phyloP scores from a whole-genome alignment of 1,284 basidiomycete genomes.

The Leccinum variabile region DNA sequence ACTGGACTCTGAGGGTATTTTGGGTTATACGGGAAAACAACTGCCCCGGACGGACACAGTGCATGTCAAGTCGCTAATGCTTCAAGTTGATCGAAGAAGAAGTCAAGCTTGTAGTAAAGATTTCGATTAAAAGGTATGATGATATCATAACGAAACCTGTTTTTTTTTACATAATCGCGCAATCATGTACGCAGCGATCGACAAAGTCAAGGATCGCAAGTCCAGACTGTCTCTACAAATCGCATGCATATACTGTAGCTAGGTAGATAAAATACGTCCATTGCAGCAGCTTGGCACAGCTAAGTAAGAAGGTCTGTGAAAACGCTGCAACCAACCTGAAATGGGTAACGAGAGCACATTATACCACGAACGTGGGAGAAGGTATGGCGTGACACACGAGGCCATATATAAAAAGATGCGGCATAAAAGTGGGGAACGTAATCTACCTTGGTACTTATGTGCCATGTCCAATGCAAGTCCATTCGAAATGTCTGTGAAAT shows the following conservation, averaged over 20 bases:
- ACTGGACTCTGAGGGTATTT: background rate
- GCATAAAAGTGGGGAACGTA: slow-evolving; percentile 26
- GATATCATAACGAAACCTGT: background rate
- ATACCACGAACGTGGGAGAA: slow-evolving; percentile 20
- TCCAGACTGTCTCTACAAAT: slow-evolving; percentile 6
- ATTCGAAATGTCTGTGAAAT: slow-evolving; percentile 26
- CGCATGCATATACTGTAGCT: slow-evolving; percentile 4
- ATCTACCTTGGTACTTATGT: slow-evolving; percentile 34
- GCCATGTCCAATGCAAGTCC: slow-evolving; percentile 33
- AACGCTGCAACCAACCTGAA: slow-evolving; percentile 1
- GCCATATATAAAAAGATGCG: slow-evolving; percentile 23
- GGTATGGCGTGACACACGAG: slow-evolving; percentile 16
- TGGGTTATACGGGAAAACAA: background rate
- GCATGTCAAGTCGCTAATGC: background rate
- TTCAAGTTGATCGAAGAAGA: background rate
- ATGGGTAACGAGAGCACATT: slow-evolving; percentile 23
- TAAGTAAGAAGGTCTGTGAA: slow-evolving; percentile 15
- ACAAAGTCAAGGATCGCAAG: slow-evolving; percentile 13
- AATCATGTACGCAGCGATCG: background rate
- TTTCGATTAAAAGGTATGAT: background rate
- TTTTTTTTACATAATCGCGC: background rate
- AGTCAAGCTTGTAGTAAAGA: background rate
- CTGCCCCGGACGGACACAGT: background rate
- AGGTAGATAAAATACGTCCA: slow-evolving; percentile 11
- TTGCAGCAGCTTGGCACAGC: slow-evolving; percentile 5